phyloP scores from a whole-genome alignment of 192 early-diverging fungal genomes.

The Backusella australiensis region DNA sequence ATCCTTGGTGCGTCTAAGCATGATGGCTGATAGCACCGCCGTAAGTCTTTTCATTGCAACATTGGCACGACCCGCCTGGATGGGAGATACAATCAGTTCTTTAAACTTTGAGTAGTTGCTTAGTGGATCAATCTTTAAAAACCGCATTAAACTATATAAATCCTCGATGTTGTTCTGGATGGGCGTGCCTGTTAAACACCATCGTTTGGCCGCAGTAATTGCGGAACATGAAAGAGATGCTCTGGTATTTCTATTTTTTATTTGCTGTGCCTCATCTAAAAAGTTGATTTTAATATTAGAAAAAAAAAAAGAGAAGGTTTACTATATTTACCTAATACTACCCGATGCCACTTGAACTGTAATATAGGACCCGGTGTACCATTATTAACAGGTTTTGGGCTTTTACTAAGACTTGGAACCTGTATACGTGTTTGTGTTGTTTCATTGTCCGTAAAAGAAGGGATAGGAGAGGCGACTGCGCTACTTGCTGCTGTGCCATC shows the following conservation, averaged over 20 bases:
- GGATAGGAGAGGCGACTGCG: not conserved
- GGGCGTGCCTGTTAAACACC: constrained; percentile 65
- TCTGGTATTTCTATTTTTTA: constrained; percentile 55
- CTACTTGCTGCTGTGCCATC: not conserved
- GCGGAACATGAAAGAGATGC: constrained; percentile 42
- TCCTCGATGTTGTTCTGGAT: constrained; percentile 69
- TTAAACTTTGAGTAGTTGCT: constrained; percentile 49
- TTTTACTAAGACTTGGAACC: not conserved
- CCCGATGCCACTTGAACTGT: constrained; percentile 40
- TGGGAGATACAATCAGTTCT: constrained; percentile 44
- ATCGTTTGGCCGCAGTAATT: constrained; percentile 50
- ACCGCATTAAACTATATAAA: constrained; percentile 66
- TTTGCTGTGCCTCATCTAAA: constrained; percentile 64
- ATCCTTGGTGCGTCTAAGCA: constrained; percentile 72
- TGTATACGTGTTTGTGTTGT: not conserved
- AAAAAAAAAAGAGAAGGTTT: not conserved
- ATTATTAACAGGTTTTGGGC: not conserved
- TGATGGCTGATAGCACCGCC: constrained; percentile 53
- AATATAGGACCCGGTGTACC: constrained; percentile 37
- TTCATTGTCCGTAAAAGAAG: not conserved
- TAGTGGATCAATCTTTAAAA: constrained; percentile 61
- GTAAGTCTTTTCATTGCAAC: constrained; percentile 55
- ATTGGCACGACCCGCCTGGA: constrained; percentile 32
- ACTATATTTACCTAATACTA: constrained; percentile 37
- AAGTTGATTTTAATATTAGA: not conserved